These are phyloP conservation scores for Diaporthe capsici DNA, from an alignment of 2,329 filamentous ascomycete genomes.

Conservation along the genomic window DNA sequence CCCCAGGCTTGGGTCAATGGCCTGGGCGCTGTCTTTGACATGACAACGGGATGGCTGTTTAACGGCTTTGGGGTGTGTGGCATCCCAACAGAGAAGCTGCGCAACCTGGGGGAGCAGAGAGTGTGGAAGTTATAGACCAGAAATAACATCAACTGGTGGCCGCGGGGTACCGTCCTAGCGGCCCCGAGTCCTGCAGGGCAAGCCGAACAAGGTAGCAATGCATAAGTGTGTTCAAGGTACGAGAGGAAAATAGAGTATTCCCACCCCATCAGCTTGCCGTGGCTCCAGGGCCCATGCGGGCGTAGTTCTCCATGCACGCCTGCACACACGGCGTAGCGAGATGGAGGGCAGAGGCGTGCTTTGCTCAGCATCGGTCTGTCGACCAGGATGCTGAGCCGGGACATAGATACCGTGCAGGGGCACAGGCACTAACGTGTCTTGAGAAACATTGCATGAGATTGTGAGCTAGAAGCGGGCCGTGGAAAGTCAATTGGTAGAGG, in stretches of 20 bases:
- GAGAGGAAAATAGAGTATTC: constrained; percentile 20
- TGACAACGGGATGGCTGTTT: not conserved
- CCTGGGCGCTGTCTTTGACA: not conserved
- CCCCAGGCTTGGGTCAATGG: not conserved
- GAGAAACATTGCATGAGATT: constrained; percentile 35
- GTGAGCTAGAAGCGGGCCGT: constrained; percentile 27
- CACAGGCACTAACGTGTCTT: constrained; percentile 36
- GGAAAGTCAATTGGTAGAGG: constrained; percentile 30
- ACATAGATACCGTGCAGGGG: constrained; percentile 36
- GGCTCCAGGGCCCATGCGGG: constrained; percentile 25
- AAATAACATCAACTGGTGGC: constrained; percentile 31
- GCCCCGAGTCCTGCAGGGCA: constrained; percentile 36
- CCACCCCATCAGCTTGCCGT: constrained; percentile 21
- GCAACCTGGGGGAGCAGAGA: not conserved
- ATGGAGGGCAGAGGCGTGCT: constrained; percentile 29
- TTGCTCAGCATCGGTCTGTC: constrained; percentile 36
- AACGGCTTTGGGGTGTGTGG: not conserved
- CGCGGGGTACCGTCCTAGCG: constrained; percentile 34
- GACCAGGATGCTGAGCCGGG: constrained; percentile 37
- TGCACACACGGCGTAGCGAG: constrained; percentile 34
- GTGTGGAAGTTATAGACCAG: not conserved
- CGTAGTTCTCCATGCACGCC: constrained; percentile 10
- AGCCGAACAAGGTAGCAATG: constrained; percentile 39
- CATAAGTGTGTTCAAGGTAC: constrained; percentile 38
- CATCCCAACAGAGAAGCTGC: not conserved